Base-by-base conservation (phyloP, 179 eudicot genomes). In the Spinacia oleracea region DNA sequence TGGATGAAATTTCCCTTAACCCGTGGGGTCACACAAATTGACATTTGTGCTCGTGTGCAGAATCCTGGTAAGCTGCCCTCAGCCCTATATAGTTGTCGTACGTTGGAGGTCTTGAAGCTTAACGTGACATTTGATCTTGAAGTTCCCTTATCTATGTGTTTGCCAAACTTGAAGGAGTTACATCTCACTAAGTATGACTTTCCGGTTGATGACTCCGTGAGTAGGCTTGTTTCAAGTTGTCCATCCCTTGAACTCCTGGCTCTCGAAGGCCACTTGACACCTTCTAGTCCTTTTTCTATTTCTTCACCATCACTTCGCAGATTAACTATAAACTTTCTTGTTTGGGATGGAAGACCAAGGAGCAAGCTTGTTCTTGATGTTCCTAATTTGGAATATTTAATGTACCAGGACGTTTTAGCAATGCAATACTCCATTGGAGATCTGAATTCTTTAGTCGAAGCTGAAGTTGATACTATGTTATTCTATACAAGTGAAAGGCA, bases 131-230 rank as follows among this genome's bases (percentile, higher is more conserved):
- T 63, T 76, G 21, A 20, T 63, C 43, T 76, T 46, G 32, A 63
- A 63, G 20, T 48, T 48, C 79, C 79, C 59, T 29, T 16, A 11
- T 16, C 70, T 63, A 32, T 76, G 2, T 32, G 59, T 64, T 64
- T 63, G 71, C 70, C 78, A 46, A 63, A 64, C 45, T 76, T 76
- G 78, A 76, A 64, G 64, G 68, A 63, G 40, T 53, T 53, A 23
- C 40, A 32, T 50, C 43, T 53, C 45, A 27, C 4, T 48, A n/a
- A n/a, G 15, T 11, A 3, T 0, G 0, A 11, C 27, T 42, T 70
- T 15, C 59, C 62, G 5, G 12, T n/a, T 15, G 42, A 72, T 50
- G 75, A 72, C 58, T 48, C 42, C 20, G 2, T 72, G 12, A 4
- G 43, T 23, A 72, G 60, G 60, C 25, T 72, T 5, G 60, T 31